Base-by-base conservation (phyloP, 768 basidiomycete species). In the Suillus tomentosus region DNA sequence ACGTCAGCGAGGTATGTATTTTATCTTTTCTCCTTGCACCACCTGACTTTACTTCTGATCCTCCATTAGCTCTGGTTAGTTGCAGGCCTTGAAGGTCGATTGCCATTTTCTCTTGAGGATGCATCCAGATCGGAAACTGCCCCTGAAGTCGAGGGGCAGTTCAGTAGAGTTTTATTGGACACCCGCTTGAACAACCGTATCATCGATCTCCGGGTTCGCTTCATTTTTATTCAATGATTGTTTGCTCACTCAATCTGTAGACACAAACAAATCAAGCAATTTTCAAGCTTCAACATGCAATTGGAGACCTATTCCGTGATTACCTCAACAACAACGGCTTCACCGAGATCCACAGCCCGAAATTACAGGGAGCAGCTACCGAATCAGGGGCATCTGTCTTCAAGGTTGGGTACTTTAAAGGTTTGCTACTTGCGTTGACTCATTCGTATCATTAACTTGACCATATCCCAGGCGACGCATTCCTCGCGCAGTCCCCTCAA, bases 391-490 rank as follows among this genome's bases (percentile, higher is more conserved):
- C 97, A 50, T 92, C 92, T 42, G 97, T 99, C 45, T 99, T 99
- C 85, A 95, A 96, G 82, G 97, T 99, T 53, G 85, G 85, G 72
- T 99, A 99, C 78, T 99, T 99, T 83, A 96, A 97, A 84, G 94
- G 96, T 63, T 22, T 58, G 62, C n/a, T 36, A 34, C 40, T 34
- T 22, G 34, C 24, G 19, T 36, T 60, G 48, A 36, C 17, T 61
- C 22, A 65, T 64, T 47, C 58, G 15, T 45, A 34, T 40, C 19
- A 6, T 62, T 19, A 45, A 9, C 64, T 68, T 19, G 67, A 24
- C 11, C 36, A 40, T 7, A 6, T 60, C 22, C n/a, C 68, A 96
- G 95, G 93, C 37, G 85, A 77, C 68, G 97, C 97, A 3, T 99
- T 84, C 81, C 85, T 99, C 47, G 97, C 97, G 22, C 97, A 99